Evolutionary conservation across 176 grass and related monocot genomes (phyloP).

Genomic region (Cocos nucifera): DNA sequence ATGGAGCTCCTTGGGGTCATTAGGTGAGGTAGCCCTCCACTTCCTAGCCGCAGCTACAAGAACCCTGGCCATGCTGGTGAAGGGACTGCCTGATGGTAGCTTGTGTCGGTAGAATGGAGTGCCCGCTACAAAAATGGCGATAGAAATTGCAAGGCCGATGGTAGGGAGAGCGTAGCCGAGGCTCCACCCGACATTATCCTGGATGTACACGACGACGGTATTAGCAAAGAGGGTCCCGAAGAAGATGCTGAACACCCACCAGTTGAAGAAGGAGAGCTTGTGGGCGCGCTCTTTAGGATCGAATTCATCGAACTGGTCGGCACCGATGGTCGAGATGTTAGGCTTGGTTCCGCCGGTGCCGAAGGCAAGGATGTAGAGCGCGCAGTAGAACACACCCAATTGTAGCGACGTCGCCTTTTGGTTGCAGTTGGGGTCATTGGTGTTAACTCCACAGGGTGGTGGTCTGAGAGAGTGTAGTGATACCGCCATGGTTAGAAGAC

Average conservation of each 20-base stretch:
- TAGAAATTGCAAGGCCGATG: constrained; percentile 48
- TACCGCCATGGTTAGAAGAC: constrained; percentile 45
- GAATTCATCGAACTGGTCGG: constrained; percentile 79
- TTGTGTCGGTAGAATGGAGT: constrained; percentile 82
- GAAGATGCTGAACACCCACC: constrained; percentile 99
- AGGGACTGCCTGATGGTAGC: constrained; percentile 55
- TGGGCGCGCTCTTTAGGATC: constrained; percentile 54
- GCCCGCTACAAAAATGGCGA: constrained; percentile 56
- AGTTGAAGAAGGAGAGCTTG: constrained; percentile 99
- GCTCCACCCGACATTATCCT: constrained; percentile 79
- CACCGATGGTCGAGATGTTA: constrained; percentile 94
- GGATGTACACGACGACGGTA: constrained; percentile 71
- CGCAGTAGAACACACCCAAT: constrained; percentile 64
- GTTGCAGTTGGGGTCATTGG: constrained; percentile 34
- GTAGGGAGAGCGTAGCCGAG: constrained; percentile 85
- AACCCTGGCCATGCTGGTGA: constrained; percentile 66
- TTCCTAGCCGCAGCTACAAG: constrained; percentile 49
- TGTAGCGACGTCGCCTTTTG: constrained; percentile 42
- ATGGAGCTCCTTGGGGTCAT: constrained; percentile 51
- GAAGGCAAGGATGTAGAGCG: constrained; percentile 68
- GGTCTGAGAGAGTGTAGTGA: constrained; percentile 68
- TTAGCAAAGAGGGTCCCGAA: constrained; percentile 82
- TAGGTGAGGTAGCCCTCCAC: constrained; percentile 13
- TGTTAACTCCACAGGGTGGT: constrained; percentile 35
- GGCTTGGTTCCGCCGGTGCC: constrained; percentile 92